Percentiles rank a stretch among this genome's conserved stretches.
phyloP scores from a whole-genome alignment of 345 rosid species.

The Brassica carinata region DNA sequence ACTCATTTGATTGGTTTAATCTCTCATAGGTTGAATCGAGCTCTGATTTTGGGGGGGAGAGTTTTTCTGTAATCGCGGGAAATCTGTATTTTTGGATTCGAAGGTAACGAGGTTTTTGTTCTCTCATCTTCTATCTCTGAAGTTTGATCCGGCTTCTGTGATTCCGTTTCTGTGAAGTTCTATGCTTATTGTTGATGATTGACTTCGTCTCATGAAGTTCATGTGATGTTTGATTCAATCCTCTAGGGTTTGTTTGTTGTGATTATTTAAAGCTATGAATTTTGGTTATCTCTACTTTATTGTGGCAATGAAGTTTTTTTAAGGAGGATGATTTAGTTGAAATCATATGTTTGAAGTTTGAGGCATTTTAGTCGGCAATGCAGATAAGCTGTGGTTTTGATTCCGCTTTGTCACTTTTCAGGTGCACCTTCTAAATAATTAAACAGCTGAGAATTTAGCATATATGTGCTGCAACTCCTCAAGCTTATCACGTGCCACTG shows the following conservation, averaged over 20 bases:
- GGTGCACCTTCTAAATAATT: slow-evolving; percentile 42
- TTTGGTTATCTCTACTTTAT: slow-evolving; percentile 17
- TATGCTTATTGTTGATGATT: slow-evolving; percentile 28
- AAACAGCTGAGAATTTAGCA: slow-evolving; percentile 43
- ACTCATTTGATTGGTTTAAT: slow-evolving; percentile 32
- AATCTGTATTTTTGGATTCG: slow-evolving; percentile 19
- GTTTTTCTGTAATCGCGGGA: not conserved
- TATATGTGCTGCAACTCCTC: slow-evolving; percentile 52
- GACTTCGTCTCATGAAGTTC: slow-evolving; percentile 31
- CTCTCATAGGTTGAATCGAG: slow-evolving; percentile 21
- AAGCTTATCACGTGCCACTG: slow-evolving; percentile 68
- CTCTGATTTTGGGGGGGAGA: slow-evolving; percentile 17
- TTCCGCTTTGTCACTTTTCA: slow-evolving; percentile 44
- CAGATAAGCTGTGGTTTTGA: slow-evolving; percentile 21
- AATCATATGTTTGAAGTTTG: slow-evolving; percentile 24
- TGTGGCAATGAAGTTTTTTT: slow-evolving; percentile 40
- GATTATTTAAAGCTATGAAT: slow-evolving; percentile 12
- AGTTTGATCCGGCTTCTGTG: slow-evolving; percentile 47
- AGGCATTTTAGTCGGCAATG: slow-evolving; percentile 34
- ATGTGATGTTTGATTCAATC: slow-evolving; percentile 36
- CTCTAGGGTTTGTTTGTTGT: slow-evolving; percentile 33
- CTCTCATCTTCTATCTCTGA: slow-evolving; percentile 16
- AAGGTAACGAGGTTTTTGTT: slow-evolving; percentile 34
- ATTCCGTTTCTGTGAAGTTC: slow-evolving; percentile 1
- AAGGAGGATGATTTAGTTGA: slow-evolving; percentile 29